These are phyloP conservation scores for Penicillium malachiteum DNA, from an alignment of 495 filamentous ascomycete species.

Conservation along the genomic window DNA sequence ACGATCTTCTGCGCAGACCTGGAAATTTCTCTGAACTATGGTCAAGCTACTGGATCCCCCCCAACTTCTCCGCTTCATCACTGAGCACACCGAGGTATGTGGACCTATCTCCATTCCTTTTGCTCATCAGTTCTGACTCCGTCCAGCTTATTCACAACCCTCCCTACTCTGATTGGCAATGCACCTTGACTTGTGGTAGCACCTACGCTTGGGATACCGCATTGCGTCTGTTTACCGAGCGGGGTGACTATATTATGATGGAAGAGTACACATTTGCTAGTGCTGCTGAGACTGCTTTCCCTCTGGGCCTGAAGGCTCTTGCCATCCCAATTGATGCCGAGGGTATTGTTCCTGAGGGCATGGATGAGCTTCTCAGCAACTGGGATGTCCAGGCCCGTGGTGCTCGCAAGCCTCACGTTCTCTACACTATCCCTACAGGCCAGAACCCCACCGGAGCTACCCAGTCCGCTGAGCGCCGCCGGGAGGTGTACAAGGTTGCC, in stretches of 20 bases:
- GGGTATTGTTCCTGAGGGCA: slow-evolving; percentile 65
- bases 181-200: slow-evolving; percentile 70
- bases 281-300: slow-evolving; percentile 75
- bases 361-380: slow-evolving; percentile 64
- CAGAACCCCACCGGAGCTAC: slow-evolving; percentile 95
- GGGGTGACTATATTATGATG: slow-evolving; percentile 70
- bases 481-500: slow-evolving; percentile 70
- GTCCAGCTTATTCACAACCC: slow-evolving; percentile 41
- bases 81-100: slow-evolving; percentile 81
- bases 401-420: slow-evolving; percentile 70
- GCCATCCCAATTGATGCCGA: slow-evolving; percentile 76
- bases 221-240: slow-evolving; percentile 72
- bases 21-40: slow-evolving; percentile 84
- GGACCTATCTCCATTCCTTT: no score
- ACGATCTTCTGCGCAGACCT: slow-evolving; percentile 53
- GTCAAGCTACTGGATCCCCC: slow-evolving; percentile 80
- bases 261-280: slow-evolving; percentile 86
- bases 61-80: slow-evolving; percentile 83
- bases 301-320: slow-evolving; percentile 70
- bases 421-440: slow-evolving; percentile 58
- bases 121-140: slow-evolving; percentile 3
- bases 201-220: slow-evolving; percentile 77
- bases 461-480: slow-evolving; percentile 61
- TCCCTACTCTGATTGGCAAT: slow-evolving; percentile 78
- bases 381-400: slow-evolving; percentile 62